Evolutionary conservation across 2,329 filamentous ascomycete genomes (phyloP), one percentile per base, ranked within the genome.

Genomic region (Geosmithia flava): DNA sequence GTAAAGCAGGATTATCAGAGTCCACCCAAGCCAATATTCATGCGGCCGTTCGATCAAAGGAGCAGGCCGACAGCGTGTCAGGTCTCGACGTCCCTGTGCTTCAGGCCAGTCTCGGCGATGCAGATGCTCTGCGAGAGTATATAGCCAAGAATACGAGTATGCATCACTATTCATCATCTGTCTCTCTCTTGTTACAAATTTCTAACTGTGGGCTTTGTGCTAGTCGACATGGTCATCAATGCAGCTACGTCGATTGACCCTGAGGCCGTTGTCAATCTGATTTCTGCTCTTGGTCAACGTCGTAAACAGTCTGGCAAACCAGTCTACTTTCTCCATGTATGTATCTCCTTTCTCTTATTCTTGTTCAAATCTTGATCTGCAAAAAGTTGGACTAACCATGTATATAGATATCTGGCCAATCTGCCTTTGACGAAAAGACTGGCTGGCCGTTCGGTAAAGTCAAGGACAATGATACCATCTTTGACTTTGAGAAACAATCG

Each of bases 181-280:
- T n/a, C n/a, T n/a, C n/a, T n/a, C n/a, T n/a, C n/a, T n/a, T 2
- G 40, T 64, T 3, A 15, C 55, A 2, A 20, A 49, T 30, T 7
- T 52, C 62, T 43, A 42, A 61, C 13, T 59, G 61, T 62, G 43
- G 5, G 57, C 48, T 16, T 42, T 42, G 40, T 6, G 15, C 37
- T 47, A 66, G 64, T 67, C 43, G 53, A 63, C 46, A 58, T 68
- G 13, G 53, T 67, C 29, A 49, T 68, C n/a, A 60, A 68, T 45
- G 61, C 57, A 1, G 62, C 63, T 7, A 61, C 59, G 44, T 58
- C 59, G 16, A 53, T 62, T 17, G 56, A 63, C 10, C 49, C 55
- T 10, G 41, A 29, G 3, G 47, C 61, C n/a, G 50, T 53, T 15
- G 48, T 55, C 4, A 52, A 60, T 49, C 49, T 68, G 4, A 55